phyloP scores from a whole-genome alignment of 2,329 filamentous ascomycete genomes.

The Cryphonectria naterciae region DNA sequence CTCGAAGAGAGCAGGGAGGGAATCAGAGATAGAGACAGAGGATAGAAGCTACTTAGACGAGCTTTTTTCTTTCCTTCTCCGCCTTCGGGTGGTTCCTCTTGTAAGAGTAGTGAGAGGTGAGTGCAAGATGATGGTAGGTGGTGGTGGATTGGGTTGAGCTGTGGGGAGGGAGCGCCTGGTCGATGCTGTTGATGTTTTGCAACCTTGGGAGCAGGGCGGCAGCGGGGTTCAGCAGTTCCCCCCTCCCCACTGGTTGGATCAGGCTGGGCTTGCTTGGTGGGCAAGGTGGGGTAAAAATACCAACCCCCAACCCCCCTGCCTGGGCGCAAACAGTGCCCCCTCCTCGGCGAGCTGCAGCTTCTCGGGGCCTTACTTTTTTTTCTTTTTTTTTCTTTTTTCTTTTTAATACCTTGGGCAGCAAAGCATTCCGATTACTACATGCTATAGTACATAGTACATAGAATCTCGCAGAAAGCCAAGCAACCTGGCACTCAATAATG shows the following conservation, averaged over 20 bases:
- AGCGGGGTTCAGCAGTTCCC: constrained; percentile 6
- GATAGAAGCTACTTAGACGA: not conserved
- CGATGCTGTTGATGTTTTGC: constrained; percentile 12
- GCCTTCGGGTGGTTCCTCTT: not conserved
- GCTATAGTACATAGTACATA: not conserved
- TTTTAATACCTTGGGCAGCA: not conserved
- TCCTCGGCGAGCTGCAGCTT: not conserved
- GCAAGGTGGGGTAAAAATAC: constrained; percentile 18
- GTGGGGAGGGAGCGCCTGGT: not conserved
- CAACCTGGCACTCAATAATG: not conserved
- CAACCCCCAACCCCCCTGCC: not conserved
- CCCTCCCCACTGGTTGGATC: not conserved
- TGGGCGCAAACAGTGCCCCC: not conserved
- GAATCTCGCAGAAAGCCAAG: not conserved
- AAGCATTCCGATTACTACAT: not conserved
- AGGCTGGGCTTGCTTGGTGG: constrained; percentile 6
- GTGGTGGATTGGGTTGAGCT: constrained; percentile 8
- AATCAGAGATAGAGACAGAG: not conserved
- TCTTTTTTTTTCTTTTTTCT: too few relatives aligned
- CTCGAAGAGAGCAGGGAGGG: not conserved
- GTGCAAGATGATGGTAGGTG: not conserved
- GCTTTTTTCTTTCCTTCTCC: not conserved
- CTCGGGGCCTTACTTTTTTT: not conserved
- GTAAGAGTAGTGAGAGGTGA: not conserved
- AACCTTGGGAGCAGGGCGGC: constrained; percentile 8